These are phyloP conservation scores for Knoxdaviesia proteae DNA, from an alignment of 2,329 filamentous ascomycete genomes.

Conservation along the genomic window DNA sequence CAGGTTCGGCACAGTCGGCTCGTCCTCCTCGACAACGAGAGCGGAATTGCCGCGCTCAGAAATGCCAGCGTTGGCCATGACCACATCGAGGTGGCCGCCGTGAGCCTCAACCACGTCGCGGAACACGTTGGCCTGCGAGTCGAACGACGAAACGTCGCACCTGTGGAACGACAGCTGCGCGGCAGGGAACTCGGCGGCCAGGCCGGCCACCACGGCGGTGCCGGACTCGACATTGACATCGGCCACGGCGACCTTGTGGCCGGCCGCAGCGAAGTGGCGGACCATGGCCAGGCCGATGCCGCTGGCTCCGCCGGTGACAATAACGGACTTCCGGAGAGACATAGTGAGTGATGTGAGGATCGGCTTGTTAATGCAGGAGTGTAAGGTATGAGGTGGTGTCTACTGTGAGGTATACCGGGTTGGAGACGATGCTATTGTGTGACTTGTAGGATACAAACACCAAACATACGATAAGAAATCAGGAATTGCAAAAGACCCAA, in stretches of 20 bases:
- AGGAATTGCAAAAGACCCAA: no score
- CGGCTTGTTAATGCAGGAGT: no score
- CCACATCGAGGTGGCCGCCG: slow-evolving; percentile 22
- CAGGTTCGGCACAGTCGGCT: slow-evolving; percentile 14
- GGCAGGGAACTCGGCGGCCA: slow-evolving; percentile 9
- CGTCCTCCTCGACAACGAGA: slow-evolving; percentile 8
- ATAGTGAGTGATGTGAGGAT: background rate
- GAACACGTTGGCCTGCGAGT: slow-evolving; percentile 11
- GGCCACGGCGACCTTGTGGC: slow-evolving; percentile 12
- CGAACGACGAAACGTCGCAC: slow-evolving; percentile 17
- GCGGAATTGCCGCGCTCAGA: no score
- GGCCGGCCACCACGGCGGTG: slow-evolving; percentile 7
- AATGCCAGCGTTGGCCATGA: slow-evolving; percentile 37
- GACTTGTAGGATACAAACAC: no score
- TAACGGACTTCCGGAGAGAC: slow-evolving; percentile 3
- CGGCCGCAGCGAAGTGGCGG: slow-evolving; percentile 13
- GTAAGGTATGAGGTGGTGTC: no score
- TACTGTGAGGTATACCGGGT: no score
- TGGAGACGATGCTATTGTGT: no score
- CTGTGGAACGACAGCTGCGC: slow-evolving; percentile 11
- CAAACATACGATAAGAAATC: no score
- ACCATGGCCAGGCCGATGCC: slow-evolving; percentile 10
- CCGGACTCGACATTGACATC: slow-evolving; percentile 13
- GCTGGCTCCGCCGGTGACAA: slow-evolving; percentile 7
- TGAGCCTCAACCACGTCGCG: slow-evolving; percentile 5